A percentile compares a stretch with the other conserved stretches of the same genome.
These are phyloP conservation scores for Phytophthora tubulina DNA, from an alignment of 352 stramenopile species.

Conservation along the genomic window DNA sequence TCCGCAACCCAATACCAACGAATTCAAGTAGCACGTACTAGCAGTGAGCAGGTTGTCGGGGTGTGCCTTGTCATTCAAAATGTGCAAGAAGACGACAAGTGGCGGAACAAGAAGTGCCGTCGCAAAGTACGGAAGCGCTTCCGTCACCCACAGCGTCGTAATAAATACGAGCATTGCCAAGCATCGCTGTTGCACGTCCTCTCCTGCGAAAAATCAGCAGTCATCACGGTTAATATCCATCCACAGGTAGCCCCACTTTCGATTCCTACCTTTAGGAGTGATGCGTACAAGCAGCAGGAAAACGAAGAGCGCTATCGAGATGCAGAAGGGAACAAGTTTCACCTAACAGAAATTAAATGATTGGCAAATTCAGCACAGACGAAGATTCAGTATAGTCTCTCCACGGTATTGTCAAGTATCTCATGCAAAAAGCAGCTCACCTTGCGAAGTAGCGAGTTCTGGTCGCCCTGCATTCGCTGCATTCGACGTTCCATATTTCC, in stretches of 20 bases:
- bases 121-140: conserved; percentile 93
- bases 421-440: conserved; percentile 39
- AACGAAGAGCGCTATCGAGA: conserved; percentile 80
- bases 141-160: conserved; percentile 91
- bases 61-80: conserved; percentile 89
- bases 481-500: conserved; percentile 90
- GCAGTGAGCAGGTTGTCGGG: conserved; percentile 72
- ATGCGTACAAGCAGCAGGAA: conserved; percentile 79
- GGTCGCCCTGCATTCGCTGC: conserved; percentile 83
- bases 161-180: conserved; percentile 92
- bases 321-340: conserved; percentile 78
- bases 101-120: conserved; percentile 90
- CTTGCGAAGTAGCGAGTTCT: conserved; percentile 87
- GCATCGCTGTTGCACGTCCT: conserved; percentile 86
- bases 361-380: not conserved
- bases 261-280: conserved; percentile 70
- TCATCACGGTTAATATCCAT: not conserved
- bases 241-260: not conserved
- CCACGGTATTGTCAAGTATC: conserved; percentile 4
- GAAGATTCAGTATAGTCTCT: conserved; percentile 22
- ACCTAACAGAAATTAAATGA: conserved; percentile 49
- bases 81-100: conserved; percentile 90
- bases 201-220: conserved; percentile 42
- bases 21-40: conserved; percentile 53
- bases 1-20: not conserved